Base-by-base conservation (phyloP, 177 flowering plant species). In the Vitis hybrid region DNA sequence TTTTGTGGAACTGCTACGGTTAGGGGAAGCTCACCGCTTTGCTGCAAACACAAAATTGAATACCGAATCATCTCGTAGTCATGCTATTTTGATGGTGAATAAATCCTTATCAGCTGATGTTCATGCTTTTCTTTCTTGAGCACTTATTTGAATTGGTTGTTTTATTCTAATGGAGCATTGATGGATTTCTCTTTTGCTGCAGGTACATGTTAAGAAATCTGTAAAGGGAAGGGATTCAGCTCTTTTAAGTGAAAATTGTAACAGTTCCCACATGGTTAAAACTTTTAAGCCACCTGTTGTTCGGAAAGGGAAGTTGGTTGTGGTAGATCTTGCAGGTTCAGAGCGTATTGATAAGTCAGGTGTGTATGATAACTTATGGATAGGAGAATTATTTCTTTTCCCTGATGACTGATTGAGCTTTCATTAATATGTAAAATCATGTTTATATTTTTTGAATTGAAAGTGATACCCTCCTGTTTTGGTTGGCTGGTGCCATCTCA, bases 301-400 rank as follows among this genome's bases (percentile, higher is more conserved):
- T 58, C 91, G 97, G 54, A 96, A 87, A 77, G 87, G 87, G 58
- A 96, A 94, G 82, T 81, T 96, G 48, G 92, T 93, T 77, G 87
- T 96, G 57, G 97, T 96, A 46, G 99, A 96, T 81, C 97, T 96
- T 73, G 99, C 98, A 48, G 99, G 99, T 76, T 96, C 99, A 66
- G 99, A 96, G 83, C 97, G 98, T 10, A 86, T 93, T 75, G 81
- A 91, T 62, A 96, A 96, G 76, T 96, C 98, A 86, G 99, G 97
- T 91, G 55, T 53, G 74, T 65, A 32, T 18, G 17, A 49, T 35
- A 64, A 70, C 13, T 65, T 51, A 27, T 35, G 4, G 41, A 61
- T 20, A 20, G 17, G n/a, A 53, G 41, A 15, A 9, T 21, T 30
- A 12, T 6, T 24, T 14, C 1, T 21, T 49, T 35, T 72, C 30